Evolutionary conservation across 371 early-diverging fungal species (phyloP).

Genomic region (Enterocytospora artemiae): DNA sequence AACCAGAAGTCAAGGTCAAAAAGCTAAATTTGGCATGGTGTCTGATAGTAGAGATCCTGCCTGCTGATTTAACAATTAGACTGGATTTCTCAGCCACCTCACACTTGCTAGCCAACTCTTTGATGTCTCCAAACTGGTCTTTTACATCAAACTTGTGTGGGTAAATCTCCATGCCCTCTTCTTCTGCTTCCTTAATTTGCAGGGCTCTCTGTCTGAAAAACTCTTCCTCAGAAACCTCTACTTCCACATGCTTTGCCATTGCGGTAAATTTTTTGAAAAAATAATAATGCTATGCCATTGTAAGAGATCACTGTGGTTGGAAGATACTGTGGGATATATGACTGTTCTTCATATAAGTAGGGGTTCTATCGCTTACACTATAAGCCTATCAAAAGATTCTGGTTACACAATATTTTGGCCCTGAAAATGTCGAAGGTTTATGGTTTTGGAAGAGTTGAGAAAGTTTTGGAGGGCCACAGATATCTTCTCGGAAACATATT

Average conservation of each 20-base stretch:
- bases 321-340: too few relatives aligned
- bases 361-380: too few relatives aligned
- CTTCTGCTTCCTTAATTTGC: constrained; percentile 8
- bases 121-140: constrained; percentile 35
- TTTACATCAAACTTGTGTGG: constrained; percentile 50
- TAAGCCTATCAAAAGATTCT: too few relatives aligned
- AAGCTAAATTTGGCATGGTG: constrained; percentile 36
- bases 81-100: not conserved
- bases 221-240: constrained; percentile 35
- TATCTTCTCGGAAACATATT: too few relatives aligned
- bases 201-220: constrained; percentile 35
- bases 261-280: constrained; percentile 10
- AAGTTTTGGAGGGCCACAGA: too few relatives aligned
- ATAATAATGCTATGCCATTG: not conserved
- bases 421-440: too few relatives aligned
- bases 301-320: too few relatives aligned
- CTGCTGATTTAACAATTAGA: constrained; percentile 40
- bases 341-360: too few relatives aligned
- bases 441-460: too few relatives aligned
- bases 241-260: constrained; percentile 6
- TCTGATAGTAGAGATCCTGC: constrained; percentile 42
- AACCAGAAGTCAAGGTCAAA: constrained; percentile 21
- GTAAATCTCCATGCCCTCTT: constrained; percentile 32
- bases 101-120: not conserved
- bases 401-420: too few relatives aligned